Base-by-base conservation (phyloP, 2,329 filamentous ascomycete species). In the Monilinia aucupariae region DNA sequence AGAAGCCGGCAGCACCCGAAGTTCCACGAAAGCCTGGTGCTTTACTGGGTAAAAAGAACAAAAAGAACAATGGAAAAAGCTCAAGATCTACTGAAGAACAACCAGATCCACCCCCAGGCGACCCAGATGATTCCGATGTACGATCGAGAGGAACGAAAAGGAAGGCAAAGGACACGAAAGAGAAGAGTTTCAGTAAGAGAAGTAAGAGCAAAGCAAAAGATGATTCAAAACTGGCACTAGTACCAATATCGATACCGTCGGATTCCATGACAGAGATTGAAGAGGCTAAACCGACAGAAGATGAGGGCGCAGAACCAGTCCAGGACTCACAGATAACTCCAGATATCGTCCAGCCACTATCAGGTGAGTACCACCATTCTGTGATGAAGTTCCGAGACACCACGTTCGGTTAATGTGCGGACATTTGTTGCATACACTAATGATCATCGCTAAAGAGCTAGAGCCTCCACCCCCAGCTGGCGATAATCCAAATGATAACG, bases 171-270 rank as follows among this genome's bases (percentile, higher is more conserved):
- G 52, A 62, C 20, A 47, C 59, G 27, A 67, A 67, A 37, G 63
- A 60, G 15, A 65, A 67, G 32, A 64, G 61, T 27, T 53, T 32
- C 37, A 62, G 64, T 52, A 67, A 66, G 50, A 58, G 62, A 22
- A 58, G 54, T 25, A 52, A 45, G 52, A 43, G 47, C 25, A 64
- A 59, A 45, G 54, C 43, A 41, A 65, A 56, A n/a, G 59, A 65
- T 30, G 61, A 47, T 48, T 45, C 48, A n/a, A 53, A 48, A 22
- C 45, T 32, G 39, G 61, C 59, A 15, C 27, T 41, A 20, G 34
- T 41, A 12, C 45, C 43, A 50, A 22, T 37, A 39, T 43, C 17
- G 10, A 27, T 39, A 39, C 32, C 22, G 15, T 47, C 41, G 41
- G 15, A 37, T 27, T n/a, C 25, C 2, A 9, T 22, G 22, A 22